Base-by-base conservation (phyloP, 2,329 filamentous ascomycete genomes). In the Pseudopyricularia cyperi region DNA sequence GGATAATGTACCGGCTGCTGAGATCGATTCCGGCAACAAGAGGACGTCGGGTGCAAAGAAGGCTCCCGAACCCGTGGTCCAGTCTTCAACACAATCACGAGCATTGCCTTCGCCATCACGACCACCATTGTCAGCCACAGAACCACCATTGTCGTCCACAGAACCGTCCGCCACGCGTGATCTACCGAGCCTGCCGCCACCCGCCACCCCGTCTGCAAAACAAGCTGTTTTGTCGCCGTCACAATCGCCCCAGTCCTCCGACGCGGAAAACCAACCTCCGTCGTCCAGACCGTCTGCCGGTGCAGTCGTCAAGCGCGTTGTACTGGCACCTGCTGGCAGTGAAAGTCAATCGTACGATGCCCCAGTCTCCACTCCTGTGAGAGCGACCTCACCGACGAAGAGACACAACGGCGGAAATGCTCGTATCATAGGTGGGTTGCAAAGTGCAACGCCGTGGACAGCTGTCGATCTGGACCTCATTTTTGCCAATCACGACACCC, bases 211-310 rank as follows among this genome's bases (percentile, higher is more conserved):
- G 1, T 71, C 72, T 5, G 73, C 76, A 11, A 73, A 71, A 52
- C 78, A 81, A 55, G 65, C 78, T 12, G 77, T 67, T 1, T 58
- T 78, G 6, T 80, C 79, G 0, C 82, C 81, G 0, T 86, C 83
- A 0, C 76, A 77, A 17, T 86, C 85, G 1, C 83, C 83, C 0
- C 85, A 88, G 58, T 84, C 85, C 1, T 90, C 87, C 0, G 84
- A 93, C 62, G 85, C 84, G 0, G 87, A 93, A 64, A 91, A 91
- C 58, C 81, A 79, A 48, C 85, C 85, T 1, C 87, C 87, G 0
- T 86, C 84, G 1, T 81, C 82, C 5, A 78, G 73, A 51, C 77
- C 76, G 1, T 71, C 75, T 3, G 71, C 70, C 51, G 73, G 68
- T 57, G 51, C 68, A 55, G 62, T 66, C 55, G 59, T 67, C 48